Evolutionary conservation across 345 rosid species (phyloP).

Genomic region (Citrus glauca): DNA sequence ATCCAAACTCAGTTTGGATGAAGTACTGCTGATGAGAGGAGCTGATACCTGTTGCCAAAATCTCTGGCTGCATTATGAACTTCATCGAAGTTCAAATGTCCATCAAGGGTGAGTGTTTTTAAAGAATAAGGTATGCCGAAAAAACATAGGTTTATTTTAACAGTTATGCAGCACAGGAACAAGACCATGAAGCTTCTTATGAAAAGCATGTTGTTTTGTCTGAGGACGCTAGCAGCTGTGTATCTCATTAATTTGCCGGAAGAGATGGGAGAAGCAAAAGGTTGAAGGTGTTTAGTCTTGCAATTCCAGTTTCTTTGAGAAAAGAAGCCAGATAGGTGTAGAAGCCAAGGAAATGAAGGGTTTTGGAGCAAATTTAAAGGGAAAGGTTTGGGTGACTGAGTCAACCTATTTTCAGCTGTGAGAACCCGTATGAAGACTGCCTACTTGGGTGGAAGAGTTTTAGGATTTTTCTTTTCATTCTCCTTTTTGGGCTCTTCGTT

Average conservation of each 20-base stretch:
- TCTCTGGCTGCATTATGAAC: slow-evolving; percentile 75
- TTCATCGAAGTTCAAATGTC: slow-evolving; percentile 66
- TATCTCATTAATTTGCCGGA: slow-evolving; percentile 37
- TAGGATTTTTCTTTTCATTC: slow-evolving; percentile 38
- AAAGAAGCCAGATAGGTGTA: slow-evolving; percentile 25
- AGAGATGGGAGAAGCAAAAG: slow-evolving; percentile 23
- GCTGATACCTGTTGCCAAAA: slow-evolving; percentile 70
- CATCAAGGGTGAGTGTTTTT: slow-evolving; percentile 56
- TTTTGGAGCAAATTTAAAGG: slow-evolving; percentile 52
- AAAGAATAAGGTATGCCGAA: slow-evolving; percentile 61
- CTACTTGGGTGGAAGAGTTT: slow-evolving; percentile 54
- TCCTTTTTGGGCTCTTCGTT: slow-evolving; percentile 32
- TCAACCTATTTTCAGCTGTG: slow-evolving; percentile 50
- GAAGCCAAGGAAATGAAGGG: slow-evolving; percentile 36
- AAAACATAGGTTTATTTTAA: slow-evolving; percentile 54
- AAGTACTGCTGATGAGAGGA: slow-evolving; percentile 69
- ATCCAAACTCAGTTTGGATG: slow-evolving; percentile 61
- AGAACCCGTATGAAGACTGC: slow-evolving; percentile 73
- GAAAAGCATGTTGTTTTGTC: slow-evolving; percentile 44
- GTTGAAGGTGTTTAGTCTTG: slow-evolving; percentile 25
- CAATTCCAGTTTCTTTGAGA: slow-evolving; percentile 10
- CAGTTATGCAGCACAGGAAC: slow-evolving; percentile 56
- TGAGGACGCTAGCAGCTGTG: slow-evolving; percentile 32
- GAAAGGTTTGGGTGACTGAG: slow-evolving; percentile 44
- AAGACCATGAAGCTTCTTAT: slow-evolving; percentile 54